phyloP scores from a whole-genome alignment of 805 yeast species.

The Candida peoriensis region DNA sequence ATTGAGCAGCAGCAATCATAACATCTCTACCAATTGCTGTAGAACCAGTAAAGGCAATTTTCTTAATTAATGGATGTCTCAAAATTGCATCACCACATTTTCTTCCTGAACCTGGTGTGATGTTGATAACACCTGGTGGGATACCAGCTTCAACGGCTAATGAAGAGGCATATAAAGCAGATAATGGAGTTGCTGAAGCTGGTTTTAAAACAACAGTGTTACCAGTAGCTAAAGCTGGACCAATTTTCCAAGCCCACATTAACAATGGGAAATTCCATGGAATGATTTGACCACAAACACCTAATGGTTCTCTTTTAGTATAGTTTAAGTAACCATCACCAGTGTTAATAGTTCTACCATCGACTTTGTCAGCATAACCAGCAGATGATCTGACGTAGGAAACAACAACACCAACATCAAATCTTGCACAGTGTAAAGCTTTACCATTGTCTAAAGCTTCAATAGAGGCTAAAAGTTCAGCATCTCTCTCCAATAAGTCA shows the following conservation, averaged over 20 bases:
- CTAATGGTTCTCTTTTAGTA: constrained; percentile 59
- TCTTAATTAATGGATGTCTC: constrained; percentile 51
- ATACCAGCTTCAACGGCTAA: constrained; percentile 54
- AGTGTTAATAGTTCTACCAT: constrained; percentile 43
- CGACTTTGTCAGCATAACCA: constrained; percentile 49
- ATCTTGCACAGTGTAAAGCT: constrained; percentile 41
- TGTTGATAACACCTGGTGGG: constrained; percentile 61
- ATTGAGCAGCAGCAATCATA: constrained; percentile 55
- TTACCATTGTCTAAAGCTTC: constrained; percentile 54
- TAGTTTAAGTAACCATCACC: constrained; percentile 47
- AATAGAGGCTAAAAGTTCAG: constrained; percentile 43
- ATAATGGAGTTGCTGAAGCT: constrained; percentile 62
- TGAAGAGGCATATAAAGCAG: constrained; percentile 52
- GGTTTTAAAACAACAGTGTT: constrained; percentile 60
- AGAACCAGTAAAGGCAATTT: constrained; percentile 67
- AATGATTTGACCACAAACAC: constrained; percentile 67
- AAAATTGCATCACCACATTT: constrained; percentile 56
- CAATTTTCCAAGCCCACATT: constrained; percentile 65
- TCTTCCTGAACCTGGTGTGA: constrained; percentile 59
- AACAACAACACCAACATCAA: constrained; percentile 43
- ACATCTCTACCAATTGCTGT: constrained; percentile 58
- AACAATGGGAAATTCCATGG: constrained; percentile 73
- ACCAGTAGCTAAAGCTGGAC: constrained; percentile 66
- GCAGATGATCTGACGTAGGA: constrained; percentile 46
- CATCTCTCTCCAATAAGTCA: constrained; percentile 43